phyloP scores from a whole-genome alignment of 805 yeast species.

The Ogataea pini region DNA sequence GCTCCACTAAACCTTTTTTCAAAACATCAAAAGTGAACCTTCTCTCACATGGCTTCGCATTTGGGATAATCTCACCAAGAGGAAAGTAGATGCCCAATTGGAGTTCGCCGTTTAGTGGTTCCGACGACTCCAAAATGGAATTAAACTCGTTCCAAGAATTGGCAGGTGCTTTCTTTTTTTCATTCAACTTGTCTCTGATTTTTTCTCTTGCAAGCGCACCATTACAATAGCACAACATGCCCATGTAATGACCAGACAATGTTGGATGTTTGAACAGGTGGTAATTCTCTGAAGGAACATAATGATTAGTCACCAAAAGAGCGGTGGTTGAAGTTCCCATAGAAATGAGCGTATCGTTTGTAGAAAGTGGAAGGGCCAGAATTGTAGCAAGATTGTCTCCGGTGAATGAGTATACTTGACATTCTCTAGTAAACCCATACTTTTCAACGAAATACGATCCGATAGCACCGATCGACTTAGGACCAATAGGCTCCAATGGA shows the following conservation, averaged over 20 bases:
- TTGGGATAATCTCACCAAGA: conserved; percentile 88
- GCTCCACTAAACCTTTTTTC: conserved; percentile 35
- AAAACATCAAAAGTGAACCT: conserved; percentile 45
- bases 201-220: conserved; percentile 86
- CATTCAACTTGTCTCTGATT: conserved; percentile 63
- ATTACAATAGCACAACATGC: conserved; percentile 92
- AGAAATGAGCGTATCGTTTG: conserved; percentile 77
- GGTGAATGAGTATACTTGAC: conserved; percentile 73
- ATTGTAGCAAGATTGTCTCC: conserved; percentile 93
- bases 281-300: conserved; percentile 75
- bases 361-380: conserved; percentile 72
- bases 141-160: conserved; percentile 61
- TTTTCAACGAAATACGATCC: conserved; percentile 60
- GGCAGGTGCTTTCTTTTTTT: conserved; percentile 36
- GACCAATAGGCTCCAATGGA: conserved; percentile 48
- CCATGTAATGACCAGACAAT: conserved; percentile 75
- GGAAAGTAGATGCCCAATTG: conserved; percentile 81
- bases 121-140: conserved; percentile 45
- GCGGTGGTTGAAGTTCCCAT: conserved; percentile 94
- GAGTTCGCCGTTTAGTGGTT: conserved; percentile 40
- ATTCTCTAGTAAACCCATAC: conserved; percentile 61
- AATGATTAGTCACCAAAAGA: conserved; percentile 74
- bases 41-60: conserved; percentile 62
- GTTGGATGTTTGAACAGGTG: conserved; percentile 89
- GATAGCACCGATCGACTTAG: conserved; percentile 50